Evolutionary conservation across 768 basidiomycete species (phyloP), one percentile per base, ranked within the genome.

Genomic region (Boletales sp.): DNA sequence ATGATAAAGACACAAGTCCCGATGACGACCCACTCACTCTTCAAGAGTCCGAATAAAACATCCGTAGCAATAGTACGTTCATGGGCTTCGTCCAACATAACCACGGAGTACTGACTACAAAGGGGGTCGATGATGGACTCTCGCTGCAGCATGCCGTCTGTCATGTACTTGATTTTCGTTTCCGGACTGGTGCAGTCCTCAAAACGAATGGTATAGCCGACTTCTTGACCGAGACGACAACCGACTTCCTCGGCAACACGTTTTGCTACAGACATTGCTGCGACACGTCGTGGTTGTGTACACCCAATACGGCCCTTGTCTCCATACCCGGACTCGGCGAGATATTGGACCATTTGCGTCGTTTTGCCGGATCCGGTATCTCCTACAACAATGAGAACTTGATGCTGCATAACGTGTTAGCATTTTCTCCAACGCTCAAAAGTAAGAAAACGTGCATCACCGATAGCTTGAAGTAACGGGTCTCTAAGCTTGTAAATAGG

Each of bases 111-210:
- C 41, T 84, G 80, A 52, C 84, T 90, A 66, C 93, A 86, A 52
- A 97, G 84, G 6, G 95, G 95, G 63, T 99, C 97, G 63, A 98
- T 90, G 46, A 99, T 74, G 56, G 88, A 92, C 75, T 99, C 97
- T 71, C 97, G 83, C 63, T 97, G 91, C 21, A 99, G 79, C 93
- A 99, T 97, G 74, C 97, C 97, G 64, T 98, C 97, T 62, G 97
- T 99, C 97, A 99, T 97, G 79, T 97, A 99, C 71, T 98, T 99
- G 79, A 99, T 99, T 63, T 89, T 85, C 4, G 97, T 98, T 71
- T 99, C 97, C 4, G 97, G 95, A 63, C 93, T 89, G 7, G 97
- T 98, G 70, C 95, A 94, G 69, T 99, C 97, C 73, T 99, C 97
- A 68, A 99, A 99, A 74, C 97, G 95, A 60, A 99, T 97, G 7